Base-by-base conservation (phyloP, 192 early-diverging fungal species). In the Podila horticola region DNA sequence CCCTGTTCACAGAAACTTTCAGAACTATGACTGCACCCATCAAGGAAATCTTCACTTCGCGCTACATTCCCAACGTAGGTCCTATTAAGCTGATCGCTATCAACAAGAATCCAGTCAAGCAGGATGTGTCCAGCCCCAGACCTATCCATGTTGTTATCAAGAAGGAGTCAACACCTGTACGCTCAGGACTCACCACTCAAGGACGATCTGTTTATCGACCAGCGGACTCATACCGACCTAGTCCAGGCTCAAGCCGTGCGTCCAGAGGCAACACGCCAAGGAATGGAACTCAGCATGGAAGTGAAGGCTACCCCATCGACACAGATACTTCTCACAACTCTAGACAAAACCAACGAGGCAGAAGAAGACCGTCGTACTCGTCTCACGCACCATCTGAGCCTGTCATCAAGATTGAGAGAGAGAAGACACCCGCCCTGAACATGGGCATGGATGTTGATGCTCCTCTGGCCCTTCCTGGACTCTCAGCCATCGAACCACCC, bases 41-140 rank as follows among this genome's bases (percentile, higher is more conserved):
- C 63, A 69, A 72, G 22, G 77, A 72, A 15, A 81, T 81, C 12
- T 81, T 61, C 41, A 81, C 77, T 11, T 68, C 77, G 9, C 5
- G 31, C 49, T 81, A 81, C n/a, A 50, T 81, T 15, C 77, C 77
- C 0, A 30, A 30, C 13, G 20, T 52, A 2, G 62, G 28, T 2
- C 57, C 70, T 15, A 64, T 81, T 24, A 81, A 68, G 15, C 45
- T 81, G 0, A 51, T 68, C 11, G 69, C 63, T 5, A 41, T 69
- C 48, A 81, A 81, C n/a, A 48, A 45, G 5, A 38, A 58, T 4
- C 20, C 38, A 7, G 38, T 48, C 52, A 55, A n/a, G 20, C 0
- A 22, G 8, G 52, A 55, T 55, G 2, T 26, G 0, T 26, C 9
- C 52, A 26, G n/a, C 22, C 20, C 52, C n/a, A 55, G 17, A 26